Conservation (phyloP, 164 flowering plant species). For the Annona cherimola region DNA sequence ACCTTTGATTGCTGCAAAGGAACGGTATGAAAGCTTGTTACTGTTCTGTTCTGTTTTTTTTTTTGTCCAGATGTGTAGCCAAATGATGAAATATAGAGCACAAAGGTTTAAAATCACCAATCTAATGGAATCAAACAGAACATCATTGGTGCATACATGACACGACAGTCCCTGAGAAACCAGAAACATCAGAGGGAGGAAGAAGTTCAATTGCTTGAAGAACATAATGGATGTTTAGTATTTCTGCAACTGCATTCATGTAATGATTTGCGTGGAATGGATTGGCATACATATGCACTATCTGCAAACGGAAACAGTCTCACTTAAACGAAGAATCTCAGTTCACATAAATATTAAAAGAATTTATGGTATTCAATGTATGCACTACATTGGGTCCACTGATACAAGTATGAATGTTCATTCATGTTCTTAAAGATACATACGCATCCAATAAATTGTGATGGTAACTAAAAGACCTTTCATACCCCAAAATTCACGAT, state of each 20-base stretch:
- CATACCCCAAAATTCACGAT: no score
- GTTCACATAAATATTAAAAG: no score
- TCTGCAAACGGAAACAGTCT: not conserved
- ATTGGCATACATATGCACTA: not conserved
- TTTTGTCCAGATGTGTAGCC: not conserved
- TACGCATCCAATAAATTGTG: no score
- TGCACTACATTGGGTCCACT: no score
- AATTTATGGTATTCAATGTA: no score
- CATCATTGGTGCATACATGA: not conserved
- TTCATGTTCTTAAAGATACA: no score
- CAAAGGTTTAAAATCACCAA: not conserved
- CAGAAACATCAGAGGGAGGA: not conserved
- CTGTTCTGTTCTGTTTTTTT: not conserved
- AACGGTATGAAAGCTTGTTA: not conserved
- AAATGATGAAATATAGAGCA: not conserved
- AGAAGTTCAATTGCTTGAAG: not conserved
- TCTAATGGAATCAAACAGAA: no score
- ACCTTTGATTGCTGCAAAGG: slow-evolving; percentile 67
- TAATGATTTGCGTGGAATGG: not conserved
- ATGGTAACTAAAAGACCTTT: no score
- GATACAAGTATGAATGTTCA: no score
- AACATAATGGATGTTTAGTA: not conserved
- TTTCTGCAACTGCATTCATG: not conserved
- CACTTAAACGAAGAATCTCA: no score
- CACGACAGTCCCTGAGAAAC: not conserved